Evolutionary conservation across 352 stramenopile genomes (phyloP), one percentile per base, ranked within the genome.

Genomic region (Phytopythium vexans): DNA sequence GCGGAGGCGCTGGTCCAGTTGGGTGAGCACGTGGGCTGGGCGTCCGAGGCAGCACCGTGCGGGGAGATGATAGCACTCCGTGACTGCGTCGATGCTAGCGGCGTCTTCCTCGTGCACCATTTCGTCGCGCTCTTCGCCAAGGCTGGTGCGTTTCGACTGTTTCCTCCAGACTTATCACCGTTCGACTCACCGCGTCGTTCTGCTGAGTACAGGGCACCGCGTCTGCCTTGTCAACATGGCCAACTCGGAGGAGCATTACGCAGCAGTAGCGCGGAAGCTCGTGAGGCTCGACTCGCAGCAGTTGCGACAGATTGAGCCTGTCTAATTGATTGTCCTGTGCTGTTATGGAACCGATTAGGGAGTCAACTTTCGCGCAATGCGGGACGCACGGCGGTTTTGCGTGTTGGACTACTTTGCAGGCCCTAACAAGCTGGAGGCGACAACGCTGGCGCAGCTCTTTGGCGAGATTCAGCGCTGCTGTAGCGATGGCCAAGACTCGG

Each of bases 91-190:
- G 76, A 89, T 41, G 66, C 76, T 10, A 58, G 52, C 36, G 77
- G 79, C 15, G 58, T 59, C 27, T 90, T 89, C 51, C 56, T 92
- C 40, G 60, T 92, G 40, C 82, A 92, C 49, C 77, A 92, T 58
- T 86, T 92, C 31, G 37, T 78, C 27, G 66, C 79, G 55, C 69
- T 89, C 7, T 87, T 88, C 52, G 65, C 88, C 36, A 86, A 89
- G 66, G 77, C 77, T 43, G 73, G 75, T 82, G 51, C 16, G 56
- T 54, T n/a, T 14, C 11, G 21, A 39, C 12, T 27, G 9, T 10
- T 49, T 5, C n/a, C 12, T 50, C 15, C 12, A 15, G n/a, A 11
- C n/a, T 21, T 27, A 27, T 27, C 21, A 27, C 21, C 21, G 21
- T 27, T 27, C 21, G 21, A 27, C 32, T 54, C 41, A 48, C 34